phyloP scores from a whole-genome alignment of 1,284 basidiomycete species.

The Mycena sp. region DNA sequence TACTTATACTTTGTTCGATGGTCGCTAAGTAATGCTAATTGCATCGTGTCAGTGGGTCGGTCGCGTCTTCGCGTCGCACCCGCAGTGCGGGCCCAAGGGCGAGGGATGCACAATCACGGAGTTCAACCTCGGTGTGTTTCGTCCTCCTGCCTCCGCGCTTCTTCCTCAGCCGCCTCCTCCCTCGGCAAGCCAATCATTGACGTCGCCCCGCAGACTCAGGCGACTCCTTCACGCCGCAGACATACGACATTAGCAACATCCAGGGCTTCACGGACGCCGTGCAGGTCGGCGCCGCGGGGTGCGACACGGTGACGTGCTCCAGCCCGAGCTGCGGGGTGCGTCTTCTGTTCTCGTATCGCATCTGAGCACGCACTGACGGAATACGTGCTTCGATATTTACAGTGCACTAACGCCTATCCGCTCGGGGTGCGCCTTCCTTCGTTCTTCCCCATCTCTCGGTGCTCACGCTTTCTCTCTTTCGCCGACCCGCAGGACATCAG shows the following conservation, averaged over 20 bases:
- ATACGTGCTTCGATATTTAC: background rate
- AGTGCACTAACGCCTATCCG: conserved; percentile 47
- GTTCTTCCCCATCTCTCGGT: background rate
- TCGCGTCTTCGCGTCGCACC: conserved; percentile 49
- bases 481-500: conserved; percentile 37
- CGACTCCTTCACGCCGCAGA: conserved; percentile 42
- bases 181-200: background rate
- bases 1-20: background rate
- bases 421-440: conserved; percentile 40
- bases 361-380: too few relatives aligned
- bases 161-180: background rate
- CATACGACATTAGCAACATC: too few relatives aligned
- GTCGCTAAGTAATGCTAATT: too few relatives aligned
- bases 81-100: conserved; percentile 45
- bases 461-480: background rate
- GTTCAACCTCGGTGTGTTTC: conserved; percentile 44
- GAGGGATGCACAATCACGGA: conserved; percentile 50
- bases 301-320: conserved; percentile 50
- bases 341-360: background rate
- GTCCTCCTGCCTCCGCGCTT: too few relatives aligned
- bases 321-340: conserved; percentile 44
- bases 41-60: conserved; percentile 56
- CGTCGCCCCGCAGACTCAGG: conserved; percentile 40
- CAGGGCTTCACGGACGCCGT: conserved; percentile 52
- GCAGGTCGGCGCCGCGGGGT: conserved; percentile 44